A percentile compares a stretch with the other conserved stretches of the same genome.
These are phyloP conservation scores for Artemisia annua DNA, from an alignment of 129 eudicot species.

Conservation along the genomic window DNA sequence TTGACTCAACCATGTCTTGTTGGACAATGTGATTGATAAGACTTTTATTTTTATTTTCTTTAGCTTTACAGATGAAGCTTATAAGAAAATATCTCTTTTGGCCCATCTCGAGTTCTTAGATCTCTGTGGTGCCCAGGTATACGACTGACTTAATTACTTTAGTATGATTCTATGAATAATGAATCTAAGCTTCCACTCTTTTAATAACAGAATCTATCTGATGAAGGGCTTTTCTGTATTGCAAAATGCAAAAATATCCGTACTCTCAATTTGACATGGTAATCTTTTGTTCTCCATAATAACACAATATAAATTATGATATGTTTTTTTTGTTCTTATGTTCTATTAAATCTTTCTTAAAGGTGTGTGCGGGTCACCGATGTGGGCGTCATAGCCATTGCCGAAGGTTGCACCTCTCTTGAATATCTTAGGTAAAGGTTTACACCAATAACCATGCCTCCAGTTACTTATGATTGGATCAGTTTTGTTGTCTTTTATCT, in stretches of 20 bases:
- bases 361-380: constrained; percentile 93
- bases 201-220: constrained; percentile 72
- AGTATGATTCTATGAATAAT: background rate
- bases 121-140: constrained; percentile 99
- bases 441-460: background rate
- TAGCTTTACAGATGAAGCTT: constrained; percentile 86
- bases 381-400: constrained; percentile 75
- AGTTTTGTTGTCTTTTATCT: background rate
- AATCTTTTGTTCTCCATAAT: constrained; percentile 14
- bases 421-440: constrained; percentile 72
- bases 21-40: constrained; percentile 25
- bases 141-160: background rate
- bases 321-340: background rate
- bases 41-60: constrained; percentile 27
- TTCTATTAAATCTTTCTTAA: constrained; percentile 10
- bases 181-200: constrained; percentile 16
- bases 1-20: background rate
- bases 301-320: constrained; percentile 4
- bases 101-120: constrained; percentile 73
- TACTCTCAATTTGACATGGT: constrained; percentile 89
- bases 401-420: constrained; percentile 82
- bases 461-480: background rate
- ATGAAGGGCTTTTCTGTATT: constrained; percentile 78
- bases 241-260: constrained; percentile 73
- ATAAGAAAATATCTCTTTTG: constrained; percentile 64